phyloP scores from a whole-genome alignment of 2,329 filamentous ascomycete species.

The Emergomyces pasteurianus region DNA sequence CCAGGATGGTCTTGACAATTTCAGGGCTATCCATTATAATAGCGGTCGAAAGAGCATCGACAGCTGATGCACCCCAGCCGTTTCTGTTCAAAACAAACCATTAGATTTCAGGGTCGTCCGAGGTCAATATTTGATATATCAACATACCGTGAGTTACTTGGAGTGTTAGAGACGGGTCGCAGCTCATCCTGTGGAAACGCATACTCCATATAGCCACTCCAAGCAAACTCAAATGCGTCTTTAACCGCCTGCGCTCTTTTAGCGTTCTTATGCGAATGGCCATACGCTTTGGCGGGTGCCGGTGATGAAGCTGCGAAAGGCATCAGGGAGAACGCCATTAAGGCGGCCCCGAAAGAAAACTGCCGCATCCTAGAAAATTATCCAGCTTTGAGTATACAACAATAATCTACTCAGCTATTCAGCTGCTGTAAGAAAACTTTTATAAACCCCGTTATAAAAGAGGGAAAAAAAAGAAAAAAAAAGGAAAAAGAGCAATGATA shows the following conservation, averaged over 20 bases:
- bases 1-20: conserved; percentile 58
- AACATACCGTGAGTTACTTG: conserved; percentile 55
- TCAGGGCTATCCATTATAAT: conserved; percentile 60
- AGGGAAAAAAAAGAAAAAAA: neutral
- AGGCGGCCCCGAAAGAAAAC: neutral
- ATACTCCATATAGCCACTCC: conserved; percentile 60
- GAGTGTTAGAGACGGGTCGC: conserved; percentile 53
- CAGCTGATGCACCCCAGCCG: conserved; percentile 71
- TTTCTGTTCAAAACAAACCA: conserved; percentile 49
- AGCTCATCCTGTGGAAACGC: conserved; percentile 71
- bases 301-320: conserved; percentile 4
- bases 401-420: neutral
- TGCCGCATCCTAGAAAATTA: neutral
- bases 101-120: neutral
- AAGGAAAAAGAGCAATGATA: neutral
- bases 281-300: neutral
- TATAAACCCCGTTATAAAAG: too few relatives aligned
- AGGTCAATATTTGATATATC: neutral
- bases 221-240: conserved; percentile 57
- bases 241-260: conserved; percentile 48
- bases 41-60: conserved; percentile 71
- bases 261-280: neutral
- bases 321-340: conserved; percentile 1
- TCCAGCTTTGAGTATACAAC: neutral
- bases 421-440: too few relatives aligned